These are phyloP conservation scores for Ceratocystis cubensis DNA, from an alignment of 2,329 filamentous ascomycete genomes.

Conservation along the genomic window DNA sequence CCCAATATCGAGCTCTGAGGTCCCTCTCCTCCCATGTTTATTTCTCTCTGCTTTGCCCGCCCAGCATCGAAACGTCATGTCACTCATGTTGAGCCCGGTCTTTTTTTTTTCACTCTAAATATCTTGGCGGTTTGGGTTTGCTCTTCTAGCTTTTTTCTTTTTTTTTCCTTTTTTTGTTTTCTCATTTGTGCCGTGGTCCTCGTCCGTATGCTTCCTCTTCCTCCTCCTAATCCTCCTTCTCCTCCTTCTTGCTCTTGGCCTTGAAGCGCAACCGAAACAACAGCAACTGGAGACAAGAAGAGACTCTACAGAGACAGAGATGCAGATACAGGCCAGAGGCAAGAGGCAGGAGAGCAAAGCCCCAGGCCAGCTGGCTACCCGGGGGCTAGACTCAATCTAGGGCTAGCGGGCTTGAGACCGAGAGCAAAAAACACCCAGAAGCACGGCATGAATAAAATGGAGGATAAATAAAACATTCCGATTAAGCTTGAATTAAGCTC, in stretches of 20 bases:
- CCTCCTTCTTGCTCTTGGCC: neutral
- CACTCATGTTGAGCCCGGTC: neutral
- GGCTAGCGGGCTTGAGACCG: too few species aligned
- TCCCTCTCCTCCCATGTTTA: neutral
- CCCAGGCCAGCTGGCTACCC: too few species aligned
- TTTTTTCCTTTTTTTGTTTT: neutral
- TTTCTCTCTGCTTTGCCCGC: neutral
- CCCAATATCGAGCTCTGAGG: neutral
- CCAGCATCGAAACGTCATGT: neutral
- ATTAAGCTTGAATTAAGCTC: slow-evolving; percentile 10
- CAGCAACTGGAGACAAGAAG: neutral
- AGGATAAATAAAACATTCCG: neutral
- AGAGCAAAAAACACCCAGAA: too few species aligned
- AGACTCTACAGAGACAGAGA: neutral
- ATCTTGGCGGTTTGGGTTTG: slow-evolving; percentile 4
- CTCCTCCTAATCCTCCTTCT: neutral
- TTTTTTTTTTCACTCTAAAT: neutral
- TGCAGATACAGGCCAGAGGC: neutral
- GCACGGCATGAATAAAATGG: too few species aligned
- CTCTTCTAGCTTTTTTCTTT: neutral
- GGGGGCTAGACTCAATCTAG: too few species aligned
- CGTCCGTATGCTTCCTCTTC: neutral
- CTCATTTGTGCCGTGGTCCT: neutral
- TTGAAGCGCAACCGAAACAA: slow-evolving; percentile 3
- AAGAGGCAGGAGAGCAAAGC: too few species aligned